phyloP scores from a whole-genome alignment of 495 filamentous ascomycete genomes.

The Penicillium desertorum region DNA sequence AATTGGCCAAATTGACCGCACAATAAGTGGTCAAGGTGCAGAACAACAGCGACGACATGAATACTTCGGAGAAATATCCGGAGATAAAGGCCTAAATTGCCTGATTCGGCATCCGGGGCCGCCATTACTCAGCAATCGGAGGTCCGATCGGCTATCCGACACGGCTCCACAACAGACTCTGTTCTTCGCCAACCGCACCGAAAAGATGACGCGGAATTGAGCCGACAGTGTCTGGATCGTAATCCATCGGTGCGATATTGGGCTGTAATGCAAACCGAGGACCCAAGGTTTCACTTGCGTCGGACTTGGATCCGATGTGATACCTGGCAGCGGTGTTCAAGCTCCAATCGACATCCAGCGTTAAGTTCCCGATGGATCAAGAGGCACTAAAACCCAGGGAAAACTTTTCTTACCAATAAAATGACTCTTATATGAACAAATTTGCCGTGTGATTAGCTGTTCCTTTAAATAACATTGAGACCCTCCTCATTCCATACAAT shows the following conservation, averaged over 20 bases:
- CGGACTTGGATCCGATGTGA: constrained; percentile 26
- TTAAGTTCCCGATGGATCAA: constrained; percentile 22
- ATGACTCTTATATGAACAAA: constrained; percentile 8
- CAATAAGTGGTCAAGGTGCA: too few relatives aligned
- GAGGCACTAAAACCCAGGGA: constrained; percentile 8
- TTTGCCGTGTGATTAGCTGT: neutral
- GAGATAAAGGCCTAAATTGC: neutral
- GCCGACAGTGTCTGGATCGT: constrained; percentile 13
- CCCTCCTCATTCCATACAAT: neutral
- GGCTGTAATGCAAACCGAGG: constrained; percentile 12
- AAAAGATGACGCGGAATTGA: constrained; percentile 22
- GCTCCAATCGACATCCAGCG: constrained; percentile 26
- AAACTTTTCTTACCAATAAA: constrained; percentile 6
- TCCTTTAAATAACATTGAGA: constrained; percentile 1
- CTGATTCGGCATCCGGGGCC: neutral
- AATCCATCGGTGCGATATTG: constrained; percentile 18
- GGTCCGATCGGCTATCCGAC: constrained; percentile 31
- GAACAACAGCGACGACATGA: neutral
- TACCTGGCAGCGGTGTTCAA: constrained; percentile 14
- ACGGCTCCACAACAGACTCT: constrained; percentile 18
- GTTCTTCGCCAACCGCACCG: constrained; percentile 17
- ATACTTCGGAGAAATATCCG: constrained; percentile 1
- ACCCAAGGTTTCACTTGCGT: constrained; percentile 11
- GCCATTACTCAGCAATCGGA: constrained; percentile 11
- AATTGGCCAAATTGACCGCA: too few relatives aligned